These are phyloP conservation scores for Allantophomopsis cytisporea DNA, from an alignment of 2,329 filamentous ascomycete species.

Conservation along the genomic window DNA sequence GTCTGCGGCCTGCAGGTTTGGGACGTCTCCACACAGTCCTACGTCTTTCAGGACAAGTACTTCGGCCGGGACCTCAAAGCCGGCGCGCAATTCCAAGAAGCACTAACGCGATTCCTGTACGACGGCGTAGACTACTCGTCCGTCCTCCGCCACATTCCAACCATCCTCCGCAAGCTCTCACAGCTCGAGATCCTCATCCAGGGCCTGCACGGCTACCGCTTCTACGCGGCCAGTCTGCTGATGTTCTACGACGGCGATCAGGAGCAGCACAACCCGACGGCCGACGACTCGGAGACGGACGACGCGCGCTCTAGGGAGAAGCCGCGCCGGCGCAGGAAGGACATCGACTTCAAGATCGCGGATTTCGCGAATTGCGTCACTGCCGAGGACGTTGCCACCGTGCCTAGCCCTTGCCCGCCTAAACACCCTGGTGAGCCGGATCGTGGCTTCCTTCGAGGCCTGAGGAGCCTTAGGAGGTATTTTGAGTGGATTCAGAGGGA, in stretches of 20 bases:
- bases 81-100: conserved; percentile 77
- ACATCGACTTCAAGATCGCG: conserved; percentile 91
- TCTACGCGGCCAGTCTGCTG: conserved; percentile 88
- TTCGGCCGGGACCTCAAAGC: conserved; percentile 81
- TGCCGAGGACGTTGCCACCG: conserved; percentile 54
- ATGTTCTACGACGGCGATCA: conserved; percentile 92
- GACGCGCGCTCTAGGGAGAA: conserved; percentile 25
- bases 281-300: conserved; percentile 24
- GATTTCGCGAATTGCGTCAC: conserved; percentile 98
- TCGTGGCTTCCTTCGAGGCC: conserved; percentile 74
- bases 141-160: conserved; percentile 75
- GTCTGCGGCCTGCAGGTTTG: conserved; percentile 95
- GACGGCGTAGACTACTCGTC: conserved; percentile 74
- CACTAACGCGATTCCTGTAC: conserved; percentile 79
- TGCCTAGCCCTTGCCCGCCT: conserved; percentile 61
- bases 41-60: conserved; percentile 97
- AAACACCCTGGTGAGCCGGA: conserved; percentile 71
- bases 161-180: conserved; percentile 71
- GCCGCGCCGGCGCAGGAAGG: conserved; percentile 19
- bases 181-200: conserved; percentile 75
- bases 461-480: conserved; percentile 67
- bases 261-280: no score
- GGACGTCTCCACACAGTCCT: conserved; percentile 71
- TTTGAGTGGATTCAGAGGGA: conserved; percentile 82
- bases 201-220: conserved; percentile 70